Base-by-base conservation (phyloP, 306 rosid species). In the Dalbergia cultrata region DNA sequence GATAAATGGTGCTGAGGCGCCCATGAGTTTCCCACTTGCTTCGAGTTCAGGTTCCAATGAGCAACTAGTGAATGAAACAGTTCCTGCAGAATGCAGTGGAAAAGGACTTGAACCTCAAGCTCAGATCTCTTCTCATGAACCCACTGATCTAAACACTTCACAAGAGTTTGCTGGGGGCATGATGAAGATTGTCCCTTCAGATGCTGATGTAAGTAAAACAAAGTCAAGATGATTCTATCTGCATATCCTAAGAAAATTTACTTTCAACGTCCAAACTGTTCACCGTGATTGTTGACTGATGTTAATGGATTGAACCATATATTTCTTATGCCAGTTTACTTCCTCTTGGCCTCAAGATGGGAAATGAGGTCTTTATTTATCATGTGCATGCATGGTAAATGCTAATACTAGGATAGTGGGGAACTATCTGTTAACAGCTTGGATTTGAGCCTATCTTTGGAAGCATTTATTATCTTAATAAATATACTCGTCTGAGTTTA, bases 101-200 rank as follows among this genome's bases (percentile, higher is more conserved):
- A 80, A 87, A 64, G 95, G 76, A 61, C 39, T 78, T 77, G 96
- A 87, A 37, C 86, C 96, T 78, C 93, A 83, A 83, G 79, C 85
- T 13, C 90, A 85, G 61, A 90, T 81, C 45, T 77, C 86, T 72
- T 90, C 94, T 70, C 93, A 90, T 35, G 77, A 81, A 45, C 81
- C 78, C 88, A 76, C 91, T 73, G 97, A 93, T 82, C 49, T 87
- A 63, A 89, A 80, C 53, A 85, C 86, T 64, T 85, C 92, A 31
- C 97, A 90, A 57, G 99, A 95, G 80, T 82, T 84, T 82, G 83
- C 83, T 37, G 93, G 98, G 62, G 99, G 99, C 76, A 93, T 96
- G 89, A 96, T 93, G 99, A 96, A 90, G 85, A 96, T 96, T 73
- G 92, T 93, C 81, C 99, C 99, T 82, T 92, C 98, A 70, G 99